phyloP scores from a whole-genome alignment of 2,329 filamentous ascomycete species.

The Cladophialophora carrionii region DNA sequence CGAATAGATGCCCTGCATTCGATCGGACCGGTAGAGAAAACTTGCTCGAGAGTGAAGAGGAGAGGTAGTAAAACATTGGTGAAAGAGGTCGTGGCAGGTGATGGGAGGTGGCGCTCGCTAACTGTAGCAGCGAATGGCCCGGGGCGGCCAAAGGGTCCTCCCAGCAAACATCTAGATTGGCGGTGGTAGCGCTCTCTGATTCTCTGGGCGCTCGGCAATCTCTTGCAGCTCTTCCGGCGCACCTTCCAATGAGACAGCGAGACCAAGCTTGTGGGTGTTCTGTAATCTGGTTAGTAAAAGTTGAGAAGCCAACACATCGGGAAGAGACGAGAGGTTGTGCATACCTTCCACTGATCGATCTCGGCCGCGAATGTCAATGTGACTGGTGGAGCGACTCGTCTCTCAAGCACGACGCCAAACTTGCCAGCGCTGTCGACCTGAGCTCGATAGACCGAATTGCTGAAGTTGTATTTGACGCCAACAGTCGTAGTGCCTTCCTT shows the following conservation, averaged over 20 bases:
- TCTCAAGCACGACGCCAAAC: conserved; percentile 89
- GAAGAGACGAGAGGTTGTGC: conserved; percentile 46
- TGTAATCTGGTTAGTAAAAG: conserved; percentile 46
- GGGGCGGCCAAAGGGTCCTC: not conserved
- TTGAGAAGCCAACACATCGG: conserved; percentile 7
- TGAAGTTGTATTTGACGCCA: conserved; percentile 98
- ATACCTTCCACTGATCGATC: conserved; percentile 92
- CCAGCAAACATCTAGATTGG: conserved; percentile 49
- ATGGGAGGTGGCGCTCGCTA: not conserved
- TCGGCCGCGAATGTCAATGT: conserved; percentile 94
- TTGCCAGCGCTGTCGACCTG: conserved; percentile 96
- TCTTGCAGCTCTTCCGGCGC: conserved; percentile 84
- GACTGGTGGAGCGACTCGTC: conserved; percentile 90
- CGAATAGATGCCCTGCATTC: not conserved
- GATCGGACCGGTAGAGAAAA: not conserved
- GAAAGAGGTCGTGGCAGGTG: conserved; percentile 13
- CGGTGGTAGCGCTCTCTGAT: conserved; percentile 44
- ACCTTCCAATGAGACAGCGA: conserved; percentile 89
- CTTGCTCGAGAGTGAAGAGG: conserved; percentile 44
- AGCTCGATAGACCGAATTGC: conserved; percentile 90
- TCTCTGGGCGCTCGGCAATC: conserved; percentile 48
- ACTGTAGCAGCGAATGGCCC: conserved; percentile 1
- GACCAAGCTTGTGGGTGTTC: conserved; percentile 93
- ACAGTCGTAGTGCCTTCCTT: conserved; percentile 90
- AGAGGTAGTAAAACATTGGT: conserved; percentile 48